phyloP scores from a whole-genome alignment of 2,329 filamentous ascomycete genomes.

The Colletotrichum euphorbiae region DNA sequence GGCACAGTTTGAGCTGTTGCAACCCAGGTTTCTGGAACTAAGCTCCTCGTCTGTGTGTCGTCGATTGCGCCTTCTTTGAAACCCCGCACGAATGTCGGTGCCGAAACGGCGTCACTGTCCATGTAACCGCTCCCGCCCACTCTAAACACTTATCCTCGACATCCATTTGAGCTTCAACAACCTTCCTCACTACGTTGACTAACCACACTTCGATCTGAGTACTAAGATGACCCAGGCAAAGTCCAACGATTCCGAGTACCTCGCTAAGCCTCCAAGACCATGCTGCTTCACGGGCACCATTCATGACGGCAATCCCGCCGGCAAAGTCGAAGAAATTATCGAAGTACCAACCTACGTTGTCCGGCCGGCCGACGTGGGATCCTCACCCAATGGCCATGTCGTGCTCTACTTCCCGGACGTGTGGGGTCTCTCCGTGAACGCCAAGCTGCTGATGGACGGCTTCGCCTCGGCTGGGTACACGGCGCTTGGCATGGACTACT shows the following conservation, averaged over 20 bases:
- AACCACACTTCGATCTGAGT: neutral
- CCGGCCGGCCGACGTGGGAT: slow-evolving; percentile 23
- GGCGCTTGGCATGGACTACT: slow-evolving; percentile 58
- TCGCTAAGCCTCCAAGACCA: slow-evolving; percentile 50
- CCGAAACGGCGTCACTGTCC: neutral
- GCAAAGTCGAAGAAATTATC: slow-evolving; percentile 48
- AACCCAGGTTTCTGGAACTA: neutral
- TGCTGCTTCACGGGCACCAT: slow-evolving; percentile 55
- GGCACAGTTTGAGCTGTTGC: neutral
- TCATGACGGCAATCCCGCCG: slow-evolving; percentile 53
- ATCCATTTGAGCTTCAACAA: neutral
- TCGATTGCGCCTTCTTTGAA: neutral
- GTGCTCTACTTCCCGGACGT: slow-evolving; percentile 60
- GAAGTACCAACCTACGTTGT: slow-evolving; percentile 54
- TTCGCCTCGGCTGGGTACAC: slow-evolving; percentile 58
- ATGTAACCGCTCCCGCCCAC: neutral
- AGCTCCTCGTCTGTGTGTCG: slow-evolving; percentile 3
- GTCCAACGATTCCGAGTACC: slow-evolving; percentile 35
- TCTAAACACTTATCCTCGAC: too few species aligned
- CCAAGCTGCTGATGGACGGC: slow-evolving; percentile 58
- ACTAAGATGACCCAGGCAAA: slow-evolving; percentile 12
- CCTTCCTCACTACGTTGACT: neutral
- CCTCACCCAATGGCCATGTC: slow-evolving; percentile 52
- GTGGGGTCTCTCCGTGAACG: slow-evolving; percentile 57
- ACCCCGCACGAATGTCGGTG: slow-evolving; percentile 19